A percentile compares a stretch with the other conserved stretches of the same genome.
Conservation (phyloP, 352 stramenopile genomes). For the Phytopythium mirpurense region DNA sequence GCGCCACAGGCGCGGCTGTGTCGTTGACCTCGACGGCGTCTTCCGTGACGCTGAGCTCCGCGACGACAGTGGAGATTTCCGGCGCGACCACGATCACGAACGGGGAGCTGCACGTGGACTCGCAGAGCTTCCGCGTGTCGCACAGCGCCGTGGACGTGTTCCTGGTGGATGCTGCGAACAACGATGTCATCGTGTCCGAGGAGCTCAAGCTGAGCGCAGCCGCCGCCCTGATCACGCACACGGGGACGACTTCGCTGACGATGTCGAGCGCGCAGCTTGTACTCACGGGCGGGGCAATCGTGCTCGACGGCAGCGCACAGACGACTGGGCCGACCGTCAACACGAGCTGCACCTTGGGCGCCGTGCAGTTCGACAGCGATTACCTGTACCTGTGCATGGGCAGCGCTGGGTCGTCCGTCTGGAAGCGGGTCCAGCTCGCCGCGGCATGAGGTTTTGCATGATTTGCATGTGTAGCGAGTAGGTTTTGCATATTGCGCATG, state of each 20-base stretch:
- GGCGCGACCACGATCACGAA: conserved; percentile 36
- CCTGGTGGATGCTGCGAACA: conserved; percentile 15
- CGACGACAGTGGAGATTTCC: conserved; percentile 36
- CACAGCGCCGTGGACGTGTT: conserved; percentile 22
- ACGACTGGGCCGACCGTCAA: conserved; percentile 2
- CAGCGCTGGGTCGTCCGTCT: conserved; percentile 2
- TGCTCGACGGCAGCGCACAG: conserved; percentile 1
- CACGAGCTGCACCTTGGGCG: conserved; percentile 10
- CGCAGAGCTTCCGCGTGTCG: conserved; percentile 35
- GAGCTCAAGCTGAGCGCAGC: neutral
- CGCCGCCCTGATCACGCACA: neutral
- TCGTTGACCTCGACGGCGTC: conserved; percentile 37
- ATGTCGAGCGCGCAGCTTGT: conserved; percentile 17
- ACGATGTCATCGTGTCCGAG: neutral
- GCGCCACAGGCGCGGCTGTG: conserved; percentile 27
- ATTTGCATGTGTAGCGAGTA: conserved; percentile 6
- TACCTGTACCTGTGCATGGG: conserved; percentile 25
- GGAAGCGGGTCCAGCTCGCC: conserved; percentile 14
- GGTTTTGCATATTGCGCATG: conserved; percentile 1
- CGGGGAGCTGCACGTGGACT: conserved; percentile 40
- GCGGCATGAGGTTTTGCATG: conserved; percentile 3
- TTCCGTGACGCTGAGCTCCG: conserved; percentile 31
- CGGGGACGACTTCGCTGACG: conserved; percentile 17
- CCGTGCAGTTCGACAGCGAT: conserved; percentile 13
- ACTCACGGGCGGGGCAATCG: conserved; percentile 8